Base-by-base conservation (phyloP, 345 rosid genomes). In the Acer saccharum region DNA sequence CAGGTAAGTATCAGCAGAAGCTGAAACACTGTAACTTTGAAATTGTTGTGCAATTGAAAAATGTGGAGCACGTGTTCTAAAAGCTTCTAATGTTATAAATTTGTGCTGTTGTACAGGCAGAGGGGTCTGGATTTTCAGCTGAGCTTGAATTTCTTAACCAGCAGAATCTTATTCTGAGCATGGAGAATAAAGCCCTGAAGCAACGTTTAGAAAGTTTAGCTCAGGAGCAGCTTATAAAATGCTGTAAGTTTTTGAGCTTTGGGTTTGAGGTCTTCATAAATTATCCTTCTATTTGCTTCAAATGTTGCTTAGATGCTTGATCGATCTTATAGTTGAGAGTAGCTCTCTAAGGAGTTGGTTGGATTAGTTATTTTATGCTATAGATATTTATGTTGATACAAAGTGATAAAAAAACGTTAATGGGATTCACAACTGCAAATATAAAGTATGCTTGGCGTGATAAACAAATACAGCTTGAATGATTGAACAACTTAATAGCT, bases 181-280 rank as follows among this genome's bases (percentile, higher is more conserved):
- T 95, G 98, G 99, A 95, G 84, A 93, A 93, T 83, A 92, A 90
- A 87, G 88, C 98, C 66, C 89, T 95, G 69, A 89, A 87, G 84
- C 96, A 89, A 65, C 96, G 99, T 4, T 69, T 95, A 43, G 96
- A 92, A 79, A 95, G 82, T 84, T 78, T 93, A 76, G 86, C 98
- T 69, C 95, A 91, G 72, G 98, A 95, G 84, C 90, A 93, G 76
- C 85, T 87, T 73, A 91, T 93, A 80, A 95, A 92, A 88, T 86
- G 86, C 78, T 65, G 99, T 93, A 81, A 85, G 97, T 87, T 43
- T 76, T 46, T 68, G n/a, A 58, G 6, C 63, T n/a, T 75, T 25
- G 52, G 20, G 71, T 29, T 58, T 55, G 11, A 27, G 17, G 7
- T 35, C 17, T 74, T 54, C 11, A 11, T 41, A 18, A 21, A 13